Evolutionary conservation across 164 flowering plant species (phyloP).

Genomic region (Piper longum): DNA sequence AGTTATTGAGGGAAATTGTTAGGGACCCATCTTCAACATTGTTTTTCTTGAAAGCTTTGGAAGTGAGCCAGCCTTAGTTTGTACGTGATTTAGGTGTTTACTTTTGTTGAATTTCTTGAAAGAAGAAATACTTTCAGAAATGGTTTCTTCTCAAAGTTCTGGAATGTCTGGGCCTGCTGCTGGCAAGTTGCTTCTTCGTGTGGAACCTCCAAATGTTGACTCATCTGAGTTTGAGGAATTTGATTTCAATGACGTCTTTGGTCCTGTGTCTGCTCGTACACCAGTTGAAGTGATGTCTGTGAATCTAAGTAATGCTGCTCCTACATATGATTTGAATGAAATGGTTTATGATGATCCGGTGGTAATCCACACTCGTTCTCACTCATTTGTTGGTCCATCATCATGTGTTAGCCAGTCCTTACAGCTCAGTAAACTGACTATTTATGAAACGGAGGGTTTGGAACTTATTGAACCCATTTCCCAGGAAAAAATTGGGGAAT

Average conservation of each 20-base stretch:
- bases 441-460: slow-evolving; percentile 32
- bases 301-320: slow-evolving; percentile 13
- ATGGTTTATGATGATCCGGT: slow-evolving; percentile 45
- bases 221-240: slow-evolving; percentile 42
- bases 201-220: slow-evolving; percentile 21
- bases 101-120: neutral
- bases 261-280: slow-evolving; percentile 42
- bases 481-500: slow-evolving; percentile 15
- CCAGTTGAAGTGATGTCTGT: slow-evolving; percentile 17
- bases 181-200: slow-evolving; percentile 29
- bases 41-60: slow-evolving; percentile 5
- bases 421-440: slow-evolving; percentile 42
- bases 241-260: slow-evolving; percentile 87
- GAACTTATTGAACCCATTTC: slow-evolving; percentile 27
- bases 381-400: slow-evolving; percentile 70
- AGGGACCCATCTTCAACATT: slow-evolving; percentile 32
- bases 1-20: slow-evolving; percentile 47
- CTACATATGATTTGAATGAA: slow-evolving; percentile 17
- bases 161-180: slow-evolving; percentile 15
- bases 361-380: slow-evolving; percentile 51
- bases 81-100: too few species aligned
- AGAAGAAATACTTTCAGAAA: slow-evolving; percentile 8
- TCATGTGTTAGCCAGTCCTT: slow-evolving; percentile 38
- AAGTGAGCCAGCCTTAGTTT: too few species aligned
- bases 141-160: slow-evolving; percentile 53